These are phyloP conservation scores for Starmerella powellii DNA, from an alignment of 805 yeast species.

Conservation along the genomic window DNA sequence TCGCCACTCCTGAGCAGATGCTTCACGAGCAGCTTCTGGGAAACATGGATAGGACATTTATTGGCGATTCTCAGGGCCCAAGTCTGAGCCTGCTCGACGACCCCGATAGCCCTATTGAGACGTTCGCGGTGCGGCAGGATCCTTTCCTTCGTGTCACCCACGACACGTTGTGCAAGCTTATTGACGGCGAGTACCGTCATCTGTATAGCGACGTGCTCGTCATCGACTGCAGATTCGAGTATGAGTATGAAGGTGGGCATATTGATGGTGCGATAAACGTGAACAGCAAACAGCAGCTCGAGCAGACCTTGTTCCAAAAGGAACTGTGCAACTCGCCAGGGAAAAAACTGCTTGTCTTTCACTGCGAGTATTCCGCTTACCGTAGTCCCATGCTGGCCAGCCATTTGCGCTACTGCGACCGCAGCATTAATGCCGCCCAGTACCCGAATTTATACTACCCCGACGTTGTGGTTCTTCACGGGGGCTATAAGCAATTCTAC, in stretches of 20 bases:
- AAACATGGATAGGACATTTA: conserved; percentile 14
- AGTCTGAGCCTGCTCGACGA: conserved; percentile 15
- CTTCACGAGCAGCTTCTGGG: conserved; percentile 29
- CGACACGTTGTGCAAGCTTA: conserved; percentile 43
- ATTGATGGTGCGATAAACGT: conserved; percentile 72
- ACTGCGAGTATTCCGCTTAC: conserved; percentile 86
- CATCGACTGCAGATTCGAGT: conserved; percentile 84
- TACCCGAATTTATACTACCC: conserved; percentile 82
- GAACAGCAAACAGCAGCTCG: conserved; percentile 57
- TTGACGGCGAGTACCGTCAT: conserved; percentile 42
- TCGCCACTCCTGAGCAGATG: conserved; percentile 43
- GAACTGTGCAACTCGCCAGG: conserved; percentile 4
- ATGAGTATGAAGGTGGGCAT: conserved; percentile 90
- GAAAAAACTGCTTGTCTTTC: conserved; percentile 58
- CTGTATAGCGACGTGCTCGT: conserved; percentile 47
- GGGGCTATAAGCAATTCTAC: conserved; percentile 79
- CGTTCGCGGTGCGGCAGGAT: conserved; percentile 41
- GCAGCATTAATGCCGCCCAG: conserved; percentile 54
- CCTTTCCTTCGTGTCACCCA: conserved; percentile 59
- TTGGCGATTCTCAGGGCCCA: conserved; percentile 7
- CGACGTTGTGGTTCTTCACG: conserved; percentile 75
- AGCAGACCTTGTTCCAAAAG: conserved; percentile 36
- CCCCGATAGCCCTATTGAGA: conserved; percentile 29
- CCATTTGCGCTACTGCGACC: conserved; percentile 71
- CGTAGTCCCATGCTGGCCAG: conserved; percentile 92